A percentile compares a stretch with the other conserved stretches of the same genome.
These are phyloP conservation scores for Trichoderma sp. DNA, from an alignment of 2,329 filamentous ascomycete genomes.

Conservation along the genomic window DNA sequence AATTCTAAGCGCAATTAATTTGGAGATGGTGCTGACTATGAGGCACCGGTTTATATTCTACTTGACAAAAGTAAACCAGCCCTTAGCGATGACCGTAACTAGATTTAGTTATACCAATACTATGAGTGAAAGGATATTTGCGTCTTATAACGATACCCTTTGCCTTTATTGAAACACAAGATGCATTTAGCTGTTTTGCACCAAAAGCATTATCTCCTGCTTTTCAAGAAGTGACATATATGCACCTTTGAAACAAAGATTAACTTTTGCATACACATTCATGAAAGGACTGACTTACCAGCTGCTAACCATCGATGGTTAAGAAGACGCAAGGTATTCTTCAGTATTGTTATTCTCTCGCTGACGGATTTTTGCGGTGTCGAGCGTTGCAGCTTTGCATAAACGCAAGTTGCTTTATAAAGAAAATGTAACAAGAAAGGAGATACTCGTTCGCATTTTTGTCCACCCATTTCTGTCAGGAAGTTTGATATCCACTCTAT, in stretches of 20 bases:
- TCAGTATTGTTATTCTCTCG: neutral
- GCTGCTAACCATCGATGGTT: neutral
- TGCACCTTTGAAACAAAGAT: neutral
- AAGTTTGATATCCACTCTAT: slow-evolving; percentile 40
- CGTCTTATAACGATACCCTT: neutral
- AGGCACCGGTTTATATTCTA: neutral
- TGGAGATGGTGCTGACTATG: neutral
- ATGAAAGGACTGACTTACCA: neutral
- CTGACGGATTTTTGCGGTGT: neutral
- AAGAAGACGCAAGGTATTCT: neutral
- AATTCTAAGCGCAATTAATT: neutral
- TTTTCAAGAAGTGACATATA: neutral
- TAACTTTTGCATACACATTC: neutral
- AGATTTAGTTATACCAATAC: neutral
- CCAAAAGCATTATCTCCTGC: neutral
- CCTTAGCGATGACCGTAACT: neutral
- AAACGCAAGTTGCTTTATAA: neutral
- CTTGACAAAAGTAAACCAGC: neutral
- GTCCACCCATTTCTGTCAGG: slow-evolving; percentile 41
- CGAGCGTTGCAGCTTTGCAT: neutral
- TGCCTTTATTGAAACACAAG: neutral
- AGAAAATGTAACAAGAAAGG: neutral
- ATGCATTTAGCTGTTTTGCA: neutral
- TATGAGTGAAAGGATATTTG: neutral
- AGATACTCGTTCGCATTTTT: neutral